Evolutionary conservation across 306 rosid genomes (phyloP).

Genomic region (Hylodesmum podocarpum): DNA sequence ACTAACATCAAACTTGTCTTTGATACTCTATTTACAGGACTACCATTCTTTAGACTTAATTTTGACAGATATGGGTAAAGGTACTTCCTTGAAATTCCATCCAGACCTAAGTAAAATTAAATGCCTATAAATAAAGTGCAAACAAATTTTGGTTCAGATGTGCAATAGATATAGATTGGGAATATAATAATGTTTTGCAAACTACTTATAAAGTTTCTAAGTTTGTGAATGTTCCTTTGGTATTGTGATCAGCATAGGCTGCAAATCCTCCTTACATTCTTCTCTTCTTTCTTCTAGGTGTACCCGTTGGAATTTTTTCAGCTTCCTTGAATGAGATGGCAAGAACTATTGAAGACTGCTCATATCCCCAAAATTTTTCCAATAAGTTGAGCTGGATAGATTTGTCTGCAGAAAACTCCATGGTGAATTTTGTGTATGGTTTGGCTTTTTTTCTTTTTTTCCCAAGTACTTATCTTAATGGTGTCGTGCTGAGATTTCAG

Average conservation of each 20-base stretch:
- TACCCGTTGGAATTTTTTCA: conserved; percentile 78
- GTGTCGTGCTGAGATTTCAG: conserved; percentile 44
- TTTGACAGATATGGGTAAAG: conserved; percentile 85
- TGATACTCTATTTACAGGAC: conserved; percentile 56
- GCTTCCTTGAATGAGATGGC: conserved; percentile 71
- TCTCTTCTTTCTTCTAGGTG: conserved; percentile 53
- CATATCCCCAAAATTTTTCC: conserved; percentile 38
- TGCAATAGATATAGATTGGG: not conserved
- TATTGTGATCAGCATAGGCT: not conserved
- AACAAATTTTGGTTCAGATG: conserved; percentile 4
- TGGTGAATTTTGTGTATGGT: conserved; percentile 39
- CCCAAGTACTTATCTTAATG: conserved; percentile 16
- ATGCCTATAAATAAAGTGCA: not conserved
- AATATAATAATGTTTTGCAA: not conserved
- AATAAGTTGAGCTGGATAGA: conserved; percentile 61
- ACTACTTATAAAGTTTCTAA: not conserved
- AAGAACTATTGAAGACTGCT: conserved; percentile 45
- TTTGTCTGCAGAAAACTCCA: conserved; percentile 51
- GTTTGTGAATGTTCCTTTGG: conserved; percentile 19
- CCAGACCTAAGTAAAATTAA: conserved; percentile 25
- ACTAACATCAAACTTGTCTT: conserved; percentile 31
- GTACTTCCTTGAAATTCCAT: conserved; percentile 41
- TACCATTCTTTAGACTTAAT: conserved; percentile 61
- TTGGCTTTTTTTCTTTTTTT: not conserved
- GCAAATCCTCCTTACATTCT: not conserved